Conservation (phyloP, 1,284 basidiomycete genomes). For the Leccinum subrobustum region DNA sequence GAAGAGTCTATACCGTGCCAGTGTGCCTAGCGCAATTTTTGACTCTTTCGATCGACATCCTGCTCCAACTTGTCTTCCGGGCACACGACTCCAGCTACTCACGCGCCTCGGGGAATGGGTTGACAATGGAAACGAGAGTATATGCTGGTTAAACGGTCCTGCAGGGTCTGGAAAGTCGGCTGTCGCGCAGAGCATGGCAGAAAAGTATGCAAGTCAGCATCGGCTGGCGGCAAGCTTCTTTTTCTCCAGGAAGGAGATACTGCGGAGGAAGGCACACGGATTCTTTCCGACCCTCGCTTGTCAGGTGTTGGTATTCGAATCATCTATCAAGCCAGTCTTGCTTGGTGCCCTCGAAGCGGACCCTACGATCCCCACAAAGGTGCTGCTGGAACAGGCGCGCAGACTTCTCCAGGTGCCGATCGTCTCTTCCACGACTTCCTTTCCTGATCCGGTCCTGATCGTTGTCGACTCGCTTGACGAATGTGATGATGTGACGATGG, state of each 20-base stretch:
- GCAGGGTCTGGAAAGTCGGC: slow-evolving; percentile 27
- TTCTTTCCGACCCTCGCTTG: slow-evolving; percentile 23
- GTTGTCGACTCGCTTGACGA: slow-evolving; percentile 27
- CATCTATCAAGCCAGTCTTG: slow-evolving; percentile 15
- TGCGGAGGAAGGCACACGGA: slow-evolving; percentile 16
- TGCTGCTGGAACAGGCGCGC: slow-evolving; percentile 20
- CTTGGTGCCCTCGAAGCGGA: slow-evolving; percentile 14
- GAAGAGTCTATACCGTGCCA: slow-evolving; percentile 12
- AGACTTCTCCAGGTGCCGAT: slow-evolving; percentile 18
- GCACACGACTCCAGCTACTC: slow-evolving; percentile 22
- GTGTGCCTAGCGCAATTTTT: slow-evolving; percentile 18
- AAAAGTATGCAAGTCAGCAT: slow-evolving; percentile 16
- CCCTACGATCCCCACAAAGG: slow-evolving; percentile 17
- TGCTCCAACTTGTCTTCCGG: slow-evolving; percentile 23
- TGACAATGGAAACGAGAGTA: slow-evolving; percentile 8
- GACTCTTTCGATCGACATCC: slow-evolving; percentile 24
- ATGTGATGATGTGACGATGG: slow-evolving; percentile 20
- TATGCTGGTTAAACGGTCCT: slow-evolving; percentile 25
- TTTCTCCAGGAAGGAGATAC: slow-evolving; percentile 23
- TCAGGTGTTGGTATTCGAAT: slow-evolving; percentile 14
- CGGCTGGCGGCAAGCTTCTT: slow-evolving; percentile 27
- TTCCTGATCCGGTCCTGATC: slow-evolving; percentile 12
- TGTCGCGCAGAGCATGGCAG: slow-evolving; percentile 22
- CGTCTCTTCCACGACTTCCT: slow-evolving; percentile 4
- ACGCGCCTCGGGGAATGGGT: slow-evolving; percentile 10